Conservation (phyloP, 257 asterid genomes). For the Solanum corneliomulleri region DNA sequence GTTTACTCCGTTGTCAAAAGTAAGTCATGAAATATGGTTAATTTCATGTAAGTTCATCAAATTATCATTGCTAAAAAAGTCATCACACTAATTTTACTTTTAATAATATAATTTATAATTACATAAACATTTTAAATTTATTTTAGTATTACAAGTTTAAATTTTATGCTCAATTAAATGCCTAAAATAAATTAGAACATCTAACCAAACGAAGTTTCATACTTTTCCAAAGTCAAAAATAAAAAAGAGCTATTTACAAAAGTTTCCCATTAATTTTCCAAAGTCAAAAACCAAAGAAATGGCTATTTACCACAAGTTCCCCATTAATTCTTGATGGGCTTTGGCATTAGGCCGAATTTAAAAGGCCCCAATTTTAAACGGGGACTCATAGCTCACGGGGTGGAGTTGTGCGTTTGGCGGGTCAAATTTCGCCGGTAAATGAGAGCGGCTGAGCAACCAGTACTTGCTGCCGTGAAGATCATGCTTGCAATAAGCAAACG, state of each 20-base stretch:
- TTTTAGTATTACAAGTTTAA: too few species aligned
- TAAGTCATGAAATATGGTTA: too few species aligned
- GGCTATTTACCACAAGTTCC: neutral
- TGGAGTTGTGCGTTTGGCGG: neutral
- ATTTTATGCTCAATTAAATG: too few species aligned
- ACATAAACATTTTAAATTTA: too few species aligned
- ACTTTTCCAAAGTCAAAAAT: too few species aligned
- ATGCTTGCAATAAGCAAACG: neutral
- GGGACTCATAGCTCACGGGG: neutral
- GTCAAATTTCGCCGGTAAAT: neutral
- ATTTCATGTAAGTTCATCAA: neutral
- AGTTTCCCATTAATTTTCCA: too few species aligned
- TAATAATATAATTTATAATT: too few species aligned
- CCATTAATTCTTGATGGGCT: neutral
- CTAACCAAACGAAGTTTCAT: too few species aligned
- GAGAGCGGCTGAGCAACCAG: neutral
- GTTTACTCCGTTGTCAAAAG: neutral
- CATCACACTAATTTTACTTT: neutral
- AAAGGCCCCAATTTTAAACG: neutral
- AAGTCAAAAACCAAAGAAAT: too few species aligned
- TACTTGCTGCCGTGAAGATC: neutral
- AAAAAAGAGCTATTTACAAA: too few species aligned
- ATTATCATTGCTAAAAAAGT: neutral
- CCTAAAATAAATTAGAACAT: too few species aligned
- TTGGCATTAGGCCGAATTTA: neutral